Conservation (phyloP, 1,284 basidiomycete species). For the Moesziomyces aphidis region DNA sequence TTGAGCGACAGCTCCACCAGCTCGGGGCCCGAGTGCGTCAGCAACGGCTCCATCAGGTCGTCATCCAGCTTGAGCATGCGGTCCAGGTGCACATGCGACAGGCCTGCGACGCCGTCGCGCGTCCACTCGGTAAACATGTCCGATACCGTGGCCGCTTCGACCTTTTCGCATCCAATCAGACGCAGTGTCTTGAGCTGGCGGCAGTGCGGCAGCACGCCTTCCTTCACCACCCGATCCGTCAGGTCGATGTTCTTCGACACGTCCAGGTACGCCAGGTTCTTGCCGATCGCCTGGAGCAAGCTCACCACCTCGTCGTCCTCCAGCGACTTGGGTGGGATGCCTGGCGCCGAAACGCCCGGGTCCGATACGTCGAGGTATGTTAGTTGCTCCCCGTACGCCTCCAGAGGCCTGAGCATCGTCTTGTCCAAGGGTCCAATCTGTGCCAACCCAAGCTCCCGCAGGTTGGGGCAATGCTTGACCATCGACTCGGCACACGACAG, state of each 20-base stretch:
- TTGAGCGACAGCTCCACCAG: conserved; percentile 81
- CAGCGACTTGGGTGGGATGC: conserved; percentile 68
- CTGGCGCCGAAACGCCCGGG: conserved; percentile 69
- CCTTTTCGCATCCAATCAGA: conserved; percentile 74
- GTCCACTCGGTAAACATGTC: conserved; percentile 39
- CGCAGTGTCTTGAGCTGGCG: conserved; percentile 73
- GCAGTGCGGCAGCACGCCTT: conserved; percentile 75
- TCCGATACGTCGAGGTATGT: conserved; percentile 75
- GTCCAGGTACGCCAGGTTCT: conserved; percentile 72
- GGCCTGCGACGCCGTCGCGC: conserved; percentile 11
- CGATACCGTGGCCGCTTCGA: conserved; percentile 67
- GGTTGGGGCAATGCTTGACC: conserved; percentile 74
- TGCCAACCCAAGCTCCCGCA: conserved; percentile 80
- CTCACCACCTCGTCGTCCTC: conserved; percentile 74
- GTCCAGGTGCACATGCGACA: conserved; percentile 62
- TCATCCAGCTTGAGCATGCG: conserved; percentile 71
- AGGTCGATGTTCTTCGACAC: conserved; percentile 76
- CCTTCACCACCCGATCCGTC: conserved; percentile 74
- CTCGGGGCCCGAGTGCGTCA: conserved; percentile 77
- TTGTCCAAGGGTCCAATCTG: conserved; percentile 77
- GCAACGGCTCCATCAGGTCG: conserved; percentile 74
- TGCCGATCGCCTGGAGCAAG: conserved; percentile 74
- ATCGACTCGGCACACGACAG: conserved; percentile 77
- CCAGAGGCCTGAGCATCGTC: conserved; percentile 52
- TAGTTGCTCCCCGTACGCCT: conserved; percentile 70